Conservation (phyloP, 1,139 yeast species). For the Chernovozyma aurita region DNA sequence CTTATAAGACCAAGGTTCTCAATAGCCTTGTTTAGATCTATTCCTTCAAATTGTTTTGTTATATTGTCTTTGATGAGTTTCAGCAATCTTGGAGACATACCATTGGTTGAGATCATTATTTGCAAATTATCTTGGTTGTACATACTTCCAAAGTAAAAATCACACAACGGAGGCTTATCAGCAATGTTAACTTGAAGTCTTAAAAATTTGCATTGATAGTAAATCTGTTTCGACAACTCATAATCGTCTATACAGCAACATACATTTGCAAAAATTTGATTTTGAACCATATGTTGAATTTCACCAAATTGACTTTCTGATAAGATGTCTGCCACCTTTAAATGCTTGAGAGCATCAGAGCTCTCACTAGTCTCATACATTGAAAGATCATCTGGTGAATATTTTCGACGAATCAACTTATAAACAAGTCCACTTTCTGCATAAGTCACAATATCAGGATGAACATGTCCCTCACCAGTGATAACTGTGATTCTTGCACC, state of each 20-base stretch:
- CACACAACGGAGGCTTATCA: slow-evolving; percentile 79
- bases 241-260: slow-evolving; percentile 78
- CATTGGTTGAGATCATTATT: slow-evolving; percentile 80
- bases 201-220: slow-evolving; percentile 50
- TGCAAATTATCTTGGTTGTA: slow-evolving; percentile 74
- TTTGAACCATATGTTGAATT: slow-evolving; percentile 29
- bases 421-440: slow-evolving; percentile 39
- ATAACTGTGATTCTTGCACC: slow-evolving; percentile 68
- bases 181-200: slow-evolving; percentile 76
- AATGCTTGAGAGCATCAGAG: slow-evolving; percentile 7
- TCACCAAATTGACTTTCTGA: slow-evolving; percentile 19
- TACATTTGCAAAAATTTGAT: slow-evolving; percentile 56
- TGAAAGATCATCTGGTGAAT: slow-evolving; percentile 40
- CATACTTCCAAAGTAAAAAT: slow-evolving; percentile 81
- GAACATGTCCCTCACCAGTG: slow-evolving; percentile 43
- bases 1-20: slow-evolving; percentile 60
- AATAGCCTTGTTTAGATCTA: slow-evolving; percentile 54
- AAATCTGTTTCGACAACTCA: slow-evolving; percentile 52
- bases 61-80: slow-evolving; percentile 59
- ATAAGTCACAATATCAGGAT: slow-evolving; percentile 40
- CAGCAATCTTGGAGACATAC: slow-evolving; percentile 76
- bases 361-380: slow-evolving; percentile 41
- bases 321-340: neutral
- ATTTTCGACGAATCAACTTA: slow-evolving; percentile 37
- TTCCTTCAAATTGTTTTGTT: slow-evolving; percentile 39